A percentile compares a stretch with the other conserved stretches of the same genome.
These are phyloP conservation scores for Eutreptiella sp. DNA, from an alignment of 208 protist species.

Conservation along the genomic window DNA sequence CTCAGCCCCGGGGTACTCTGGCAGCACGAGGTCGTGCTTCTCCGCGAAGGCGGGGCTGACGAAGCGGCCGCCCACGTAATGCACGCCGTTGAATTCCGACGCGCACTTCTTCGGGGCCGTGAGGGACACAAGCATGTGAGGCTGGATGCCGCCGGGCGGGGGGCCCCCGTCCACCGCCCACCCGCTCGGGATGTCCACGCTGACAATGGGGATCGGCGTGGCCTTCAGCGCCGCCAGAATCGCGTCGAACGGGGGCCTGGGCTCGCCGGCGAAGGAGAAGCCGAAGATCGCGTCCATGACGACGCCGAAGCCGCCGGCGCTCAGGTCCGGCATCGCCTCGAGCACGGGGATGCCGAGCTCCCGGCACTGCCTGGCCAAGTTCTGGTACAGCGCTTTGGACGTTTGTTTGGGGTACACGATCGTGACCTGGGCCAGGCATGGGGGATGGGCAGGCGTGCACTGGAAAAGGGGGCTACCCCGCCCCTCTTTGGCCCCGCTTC, in stretches of 20 bases:
- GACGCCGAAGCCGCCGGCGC: slow-evolving; percentile 24
- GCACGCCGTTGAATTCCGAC: slow-evolving; percentile 35
- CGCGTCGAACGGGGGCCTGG: slow-evolving; percentile 12
- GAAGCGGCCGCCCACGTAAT: slow-evolving; percentile 56
- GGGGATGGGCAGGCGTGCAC: too few relatives aligned
- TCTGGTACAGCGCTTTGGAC: slow-evolving; percentile 29
- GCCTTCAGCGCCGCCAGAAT: not conserved
- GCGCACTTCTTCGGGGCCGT: slow-evolving; percentile 53
- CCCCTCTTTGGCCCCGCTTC: too few relatives aligned
- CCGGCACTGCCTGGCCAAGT: slow-evolving; percentile 35
- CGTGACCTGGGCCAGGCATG: too few relatives aligned
- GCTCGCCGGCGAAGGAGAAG: slow-evolving; percentile 39
- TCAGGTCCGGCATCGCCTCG: slow-evolving; percentile 15
- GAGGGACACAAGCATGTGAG: slow-evolving; percentile 42
- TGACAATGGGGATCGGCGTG: slow-evolving; percentile 1
- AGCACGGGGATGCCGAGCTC: slow-evolving; percentile 30
- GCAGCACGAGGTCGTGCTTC: too few relatives aligned
- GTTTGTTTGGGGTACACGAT: slow-evolving; percentile 48
- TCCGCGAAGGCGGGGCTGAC: too few relatives aligned
- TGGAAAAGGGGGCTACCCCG: too few relatives aligned
- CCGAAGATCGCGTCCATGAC: slow-evolving; percentile 58
- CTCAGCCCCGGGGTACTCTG: too few relatives aligned
- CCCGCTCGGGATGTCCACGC: slow-evolving; percentile 31
- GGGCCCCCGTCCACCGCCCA: slow-evolving; percentile 52
- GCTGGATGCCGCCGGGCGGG: slow-evolving; percentile 3